Percentiles rank a stretch among this genome's conserved stretches.
Conservation (phyloP, 2,329 filamentous ascomycete genomes). For the Ilyonectria destructans region DNA sequence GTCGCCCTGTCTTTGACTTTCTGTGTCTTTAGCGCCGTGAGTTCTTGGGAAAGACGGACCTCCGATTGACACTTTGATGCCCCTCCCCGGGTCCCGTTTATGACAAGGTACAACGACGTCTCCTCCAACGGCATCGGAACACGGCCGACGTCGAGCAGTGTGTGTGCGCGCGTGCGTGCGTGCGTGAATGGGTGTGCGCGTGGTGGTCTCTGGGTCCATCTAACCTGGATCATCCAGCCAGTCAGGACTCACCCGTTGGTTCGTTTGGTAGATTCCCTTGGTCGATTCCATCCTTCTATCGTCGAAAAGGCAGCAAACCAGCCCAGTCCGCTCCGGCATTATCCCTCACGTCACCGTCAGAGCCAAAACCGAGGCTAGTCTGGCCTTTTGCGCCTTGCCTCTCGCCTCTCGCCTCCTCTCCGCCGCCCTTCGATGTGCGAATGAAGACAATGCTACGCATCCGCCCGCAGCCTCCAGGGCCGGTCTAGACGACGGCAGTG, state of each 20-base stretch:
- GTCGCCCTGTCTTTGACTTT: slow-evolving; percentile 23
- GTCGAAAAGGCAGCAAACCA: slow-evolving; percentile 44
- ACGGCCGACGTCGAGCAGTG: slow-evolving; percentile 45
- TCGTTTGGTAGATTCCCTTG: slow-evolving; percentile 43
- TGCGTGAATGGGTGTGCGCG: slow-evolving; percentile 34
- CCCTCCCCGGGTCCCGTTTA: slow-evolving; percentile 27
- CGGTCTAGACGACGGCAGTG: slow-evolving; percentile 17
- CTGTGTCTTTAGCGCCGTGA: slow-evolving; percentile 16
- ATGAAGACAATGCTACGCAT: slow-evolving; percentile 27
- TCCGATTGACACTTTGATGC: slow-evolving; percentile 43
- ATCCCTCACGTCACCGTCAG: slow-evolving; percentile 49
- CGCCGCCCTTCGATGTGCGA: slow-evolving; percentile 31
- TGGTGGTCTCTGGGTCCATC: slow-evolving; percentile 48
- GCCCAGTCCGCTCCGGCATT: slow-evolving; percentile 38
- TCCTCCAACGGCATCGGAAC: slow-evolving; percentile 44
- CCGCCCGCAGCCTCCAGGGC: slow-evolving; percentile 31
- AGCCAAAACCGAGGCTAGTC: slow-evolving; percentile 37
- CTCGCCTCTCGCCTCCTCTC: slow-evolving; percentile 19
- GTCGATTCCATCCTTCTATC: slow-evolving; percentile 44
- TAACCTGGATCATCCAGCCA: slow-evolving; percentile 40
- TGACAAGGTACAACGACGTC: slow-evolving; percentile 37
- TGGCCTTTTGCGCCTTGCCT: slow-evolving; percentile 28
- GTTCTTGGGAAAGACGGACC: slow-evolving; percentile 23
- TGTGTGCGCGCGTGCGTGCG: slow-evolving; percentile 39
- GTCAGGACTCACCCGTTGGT: slow-evolving; percentile 41